A percentile compares a stretch with the other conserved stretches of the same genome.
phyloP scores from a whole-genome alignment of 106 monocot genomes.

The Cymbidium sinense region DNA sequence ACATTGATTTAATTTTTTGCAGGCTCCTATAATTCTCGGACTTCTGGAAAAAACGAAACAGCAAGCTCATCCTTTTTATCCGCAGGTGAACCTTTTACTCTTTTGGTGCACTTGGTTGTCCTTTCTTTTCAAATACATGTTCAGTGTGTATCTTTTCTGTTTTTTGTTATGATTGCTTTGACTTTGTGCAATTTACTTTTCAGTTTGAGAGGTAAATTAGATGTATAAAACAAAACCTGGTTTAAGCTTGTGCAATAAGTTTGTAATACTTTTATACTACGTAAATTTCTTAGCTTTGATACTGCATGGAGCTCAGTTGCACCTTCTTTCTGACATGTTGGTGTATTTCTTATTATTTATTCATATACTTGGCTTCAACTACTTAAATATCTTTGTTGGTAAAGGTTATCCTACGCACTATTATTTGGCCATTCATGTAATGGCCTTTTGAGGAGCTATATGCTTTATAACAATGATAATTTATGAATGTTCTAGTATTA shows the following conservation, averaged over 20 bases:
- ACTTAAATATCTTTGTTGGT: neutral
- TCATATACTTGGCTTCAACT: neutral
- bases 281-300: neutral
- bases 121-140: neutral
- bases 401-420: neutral
- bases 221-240: neutral
- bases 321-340: neutral
- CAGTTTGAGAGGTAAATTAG: neutral
- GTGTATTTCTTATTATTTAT: neutral
- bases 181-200: neutral
- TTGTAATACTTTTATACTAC: neutral
- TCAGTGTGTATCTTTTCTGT: neutral
- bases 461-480: neutral
- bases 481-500: neutral
- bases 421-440: neutral
- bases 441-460: neutral
- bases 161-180: neutral
- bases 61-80: conserved; percentile 1
- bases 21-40: conserved; percentile 7
- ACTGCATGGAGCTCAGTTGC: conserved; percentile 2
- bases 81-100: neutral
- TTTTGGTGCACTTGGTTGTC: neutral
- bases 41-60: conserved; percentile 7
- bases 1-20: neutral
- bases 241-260: neutral